Evolutionary conservation across 371 early-diverging fungal genomes (phyloP).

Genomic region (Rhizopus sp.): DNA sequence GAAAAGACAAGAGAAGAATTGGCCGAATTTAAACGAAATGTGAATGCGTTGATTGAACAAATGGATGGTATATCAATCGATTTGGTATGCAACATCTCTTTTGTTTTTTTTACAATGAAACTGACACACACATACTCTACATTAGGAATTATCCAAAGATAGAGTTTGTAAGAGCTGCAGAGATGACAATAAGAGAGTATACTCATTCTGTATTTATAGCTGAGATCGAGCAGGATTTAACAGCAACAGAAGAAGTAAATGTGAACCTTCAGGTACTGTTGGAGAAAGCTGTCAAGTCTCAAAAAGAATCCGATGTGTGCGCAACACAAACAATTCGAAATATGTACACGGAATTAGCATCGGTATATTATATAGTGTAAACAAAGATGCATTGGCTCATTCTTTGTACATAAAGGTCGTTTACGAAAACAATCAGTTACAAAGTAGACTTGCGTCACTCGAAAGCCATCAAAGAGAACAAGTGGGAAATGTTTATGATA

Average conservation of each 20-base stretch:
- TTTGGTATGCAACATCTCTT: slow-evolving; percentile 34
- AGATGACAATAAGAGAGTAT: no score
- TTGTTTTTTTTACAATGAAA: not conserved
- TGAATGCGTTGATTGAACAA: slow-evolving; percentile 56
- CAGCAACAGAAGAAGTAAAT: slow-evolving; percentile 63
- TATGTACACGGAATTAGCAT: slow-evolving; percentile 56
- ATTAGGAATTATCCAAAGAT: slow-evolving; percentile 24
- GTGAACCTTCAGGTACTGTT: slow-evolving; percentile 62
- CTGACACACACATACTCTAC: not conserved
- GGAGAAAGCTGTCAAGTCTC: slow-evolving; percentile 56
- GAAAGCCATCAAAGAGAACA: slow-evolving; percentile 36
- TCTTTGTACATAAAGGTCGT: slow-evolving; percentile 28
- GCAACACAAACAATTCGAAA: slow-evolving; percentile 55
- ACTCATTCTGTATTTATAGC: slow-evolving; percentile 7
- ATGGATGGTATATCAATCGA: slow-evolving; percentile 61
- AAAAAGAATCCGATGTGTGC: slow-evolving; percentile 58
- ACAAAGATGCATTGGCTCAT: not conserved
- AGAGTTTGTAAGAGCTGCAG: slow-evolving; percentile 25
- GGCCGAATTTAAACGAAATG: slow-evolving; percentile 52
- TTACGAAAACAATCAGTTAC: slow-evolving; percentile 35
- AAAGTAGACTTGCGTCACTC: slow-evolving; percentile 30
- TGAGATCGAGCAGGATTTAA: slow-evolving; percentile 53
- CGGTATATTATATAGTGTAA: slow-evolving; percentile 47
- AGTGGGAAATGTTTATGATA: slow-evolving; percentile 30
- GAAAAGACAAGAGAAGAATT: slow-evolving; percentile 54